A percentile compares a stretch with the other conserved stretches of the same genome.
phyloP scores from a whole-genome alignment of 306 rosid genomes.

The Lagenaria siceraria region DNA sequence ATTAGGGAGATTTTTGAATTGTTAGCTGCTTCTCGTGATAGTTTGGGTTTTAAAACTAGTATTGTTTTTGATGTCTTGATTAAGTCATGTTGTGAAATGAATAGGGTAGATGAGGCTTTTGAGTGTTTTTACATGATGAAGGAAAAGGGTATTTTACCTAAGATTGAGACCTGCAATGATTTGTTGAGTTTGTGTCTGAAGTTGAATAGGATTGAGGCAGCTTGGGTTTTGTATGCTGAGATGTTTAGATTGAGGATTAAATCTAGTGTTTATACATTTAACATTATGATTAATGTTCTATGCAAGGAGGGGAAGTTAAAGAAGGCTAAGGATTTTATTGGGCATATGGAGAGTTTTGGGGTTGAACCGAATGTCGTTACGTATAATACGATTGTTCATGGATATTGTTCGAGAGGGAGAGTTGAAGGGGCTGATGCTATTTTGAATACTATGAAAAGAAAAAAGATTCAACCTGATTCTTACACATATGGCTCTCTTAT shows the following conservation, averaged over 20 bases:
- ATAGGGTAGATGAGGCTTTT: conserved; percentile 36
- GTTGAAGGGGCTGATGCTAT: conserved; percentile 34
- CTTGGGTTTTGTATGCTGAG: conserved; percentile 76
- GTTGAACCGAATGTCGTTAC: conserved; percentile 52
- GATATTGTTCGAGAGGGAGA: conserved; percentile 43
- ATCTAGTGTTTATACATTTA: conserved; percentile 50
- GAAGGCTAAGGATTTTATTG: conserved; percentile 62
- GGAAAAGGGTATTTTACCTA: conserved; percentile 29
- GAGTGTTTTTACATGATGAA: conserved; percentile 58
- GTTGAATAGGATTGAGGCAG: conserved; percentile 31
- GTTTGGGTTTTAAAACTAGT: conserved; percentile 18
- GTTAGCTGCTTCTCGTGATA: conserved; percentile 19
- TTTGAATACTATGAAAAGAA: conserved; percentile 33
- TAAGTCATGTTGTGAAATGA: conserved; percentile 45
- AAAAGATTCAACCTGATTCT: conserved; percentile 52
- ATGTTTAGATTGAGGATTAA: conserved; percentile 66
- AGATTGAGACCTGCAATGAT: conserved; percentile 48
- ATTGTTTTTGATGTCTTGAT: conserved; percentile 34
- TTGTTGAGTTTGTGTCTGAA: conserved; percentile 45
- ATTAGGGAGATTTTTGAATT: conserved; percentile 22
- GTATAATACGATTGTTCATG: conserved; percentile 61
- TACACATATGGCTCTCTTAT: conserved; percentile 56
- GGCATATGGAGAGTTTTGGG: conserved; percentile 49
- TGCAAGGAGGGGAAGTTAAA: conserved; percentile 77
- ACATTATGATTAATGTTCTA: conserved; percentile 75